Percentiles rank a stretch among this genome's conserved stretches.
Evolutionary conservation across 768 basidiomycete genomes (phyloP).

Genomic region (Suillus tomentosus): DNA sequence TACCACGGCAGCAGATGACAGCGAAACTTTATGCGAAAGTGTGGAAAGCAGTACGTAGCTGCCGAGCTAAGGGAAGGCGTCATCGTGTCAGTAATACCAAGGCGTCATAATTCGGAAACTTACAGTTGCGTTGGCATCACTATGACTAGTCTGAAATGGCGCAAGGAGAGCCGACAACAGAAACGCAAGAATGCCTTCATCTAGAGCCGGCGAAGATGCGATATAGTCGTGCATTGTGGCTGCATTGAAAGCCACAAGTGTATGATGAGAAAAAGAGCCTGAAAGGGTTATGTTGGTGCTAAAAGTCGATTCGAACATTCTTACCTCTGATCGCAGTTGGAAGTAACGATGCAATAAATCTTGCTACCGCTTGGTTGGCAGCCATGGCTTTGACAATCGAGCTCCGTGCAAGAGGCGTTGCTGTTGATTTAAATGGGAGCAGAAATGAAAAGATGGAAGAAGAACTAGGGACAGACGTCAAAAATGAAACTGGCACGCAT

Average conservation of each 20-base stretch:
- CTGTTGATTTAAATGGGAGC: slow-evolving; percentile 72
- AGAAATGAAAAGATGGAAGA: slow-evolving; percentile 71
- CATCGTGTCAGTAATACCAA: slow-evolving; percentile 2
- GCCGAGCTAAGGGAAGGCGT: slow-evolving; percentile 51
- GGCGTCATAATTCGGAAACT: slow-evolving; percentile 23
- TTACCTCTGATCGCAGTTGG: slow-evolving; percentile 54
- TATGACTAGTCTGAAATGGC: slow-evolving; percentile 49
- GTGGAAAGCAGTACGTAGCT: slow-evolving; percentile 73
- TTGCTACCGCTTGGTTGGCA: slow-evolving; percentile 66
- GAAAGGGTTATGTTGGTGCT: too few species aligned
- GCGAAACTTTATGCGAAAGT: slow-evolving; percentile 63
- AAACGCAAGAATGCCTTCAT: slow-evolving; percentile 68
- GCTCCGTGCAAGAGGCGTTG: slow-evolving; percentile 70
- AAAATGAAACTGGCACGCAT: not conserved
- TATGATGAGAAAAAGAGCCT: slow-evolving; percentile 57
- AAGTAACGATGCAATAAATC: slow-evolving; percentile 68
- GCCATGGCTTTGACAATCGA: slow-evolving; percentile 80
- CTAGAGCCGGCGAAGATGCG: slow-evolving; percentile 52
- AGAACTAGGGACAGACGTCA: slow-evolving; percentile 41
- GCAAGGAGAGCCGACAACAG: slow-evolving; percentile 65
- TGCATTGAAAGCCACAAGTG: slow-evolving; percentile 81
- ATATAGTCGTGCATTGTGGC: slow-evolving; percentile 81
- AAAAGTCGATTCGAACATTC: not conserved
- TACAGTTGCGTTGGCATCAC: slow-evolving; percentile 55
- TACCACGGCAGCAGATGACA: slow-evolving; percentile 61